These are phyloP conservation scores for Tetracladium marchalianum DNA, from an alignment of 495 filamentous ascomycete species.

Conservation along the genomic window DNA sequence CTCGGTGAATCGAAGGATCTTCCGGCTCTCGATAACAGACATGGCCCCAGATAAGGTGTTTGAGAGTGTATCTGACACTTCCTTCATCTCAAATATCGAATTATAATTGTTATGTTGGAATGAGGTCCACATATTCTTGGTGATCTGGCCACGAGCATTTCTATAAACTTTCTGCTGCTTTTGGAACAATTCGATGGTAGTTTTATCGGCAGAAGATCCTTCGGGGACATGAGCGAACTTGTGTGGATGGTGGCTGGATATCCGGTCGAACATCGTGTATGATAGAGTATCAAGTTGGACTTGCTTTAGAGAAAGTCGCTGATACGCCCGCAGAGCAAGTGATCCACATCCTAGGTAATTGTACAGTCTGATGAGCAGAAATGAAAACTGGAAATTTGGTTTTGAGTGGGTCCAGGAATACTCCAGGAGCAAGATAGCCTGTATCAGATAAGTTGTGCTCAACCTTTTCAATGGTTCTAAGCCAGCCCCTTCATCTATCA, in stretches of 20 bases:
- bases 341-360: conserved; percentile 32
- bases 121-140: conserved; percentile 31
- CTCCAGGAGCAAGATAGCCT: conserved; percentile 36
- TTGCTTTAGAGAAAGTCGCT: conserved; percentile 35
- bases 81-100: conserved; percentile 29
- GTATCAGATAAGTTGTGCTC: conserved; percentile 25
- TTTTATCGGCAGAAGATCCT: conserved; percentile 6
- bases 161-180: conserved; percentile 29
- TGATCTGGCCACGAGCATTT: conserved; percentile 23
- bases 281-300: conserved; percentile 38
- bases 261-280: conserved; percentile 36
- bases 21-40: conserved; percentile 32
- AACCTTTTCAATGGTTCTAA: not conserved
- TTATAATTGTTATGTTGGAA: conserved; percentile 35
- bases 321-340: conserved; percentile 31
- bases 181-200: conserved; percentile 4
- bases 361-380: conserved; percentile 37
- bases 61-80: conserved; percentile 26
- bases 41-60: conserved; percentile 32
- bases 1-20: conserved; percentile 28
- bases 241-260: conserved; percentile 39
- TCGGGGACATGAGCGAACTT: conserved; percentile 20
- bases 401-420: conserved; percentile 26
- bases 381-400: conserved; percentile 26
- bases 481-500: conserved; percentile 2